Evolutionary conservation across 768 basidiomycete species (phyloP).

Genomic region (Rhodotorula diobovata): DNA sequence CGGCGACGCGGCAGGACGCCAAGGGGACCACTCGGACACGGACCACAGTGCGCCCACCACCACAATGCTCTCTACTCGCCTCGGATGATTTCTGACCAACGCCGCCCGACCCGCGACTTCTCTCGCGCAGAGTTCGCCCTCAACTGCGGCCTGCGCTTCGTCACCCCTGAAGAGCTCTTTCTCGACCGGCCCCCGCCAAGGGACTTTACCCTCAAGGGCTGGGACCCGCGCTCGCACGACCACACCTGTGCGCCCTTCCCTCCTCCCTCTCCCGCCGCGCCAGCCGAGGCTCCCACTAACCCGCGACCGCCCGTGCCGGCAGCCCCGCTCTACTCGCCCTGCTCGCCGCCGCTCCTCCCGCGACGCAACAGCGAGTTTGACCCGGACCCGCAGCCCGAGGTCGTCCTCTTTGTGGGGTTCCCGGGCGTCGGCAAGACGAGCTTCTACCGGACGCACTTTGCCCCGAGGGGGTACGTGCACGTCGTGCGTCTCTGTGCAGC

Average conservation of each 20-base stretch:
- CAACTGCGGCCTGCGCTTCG: conserved; percentile 38
- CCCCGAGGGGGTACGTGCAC: conserved; percentile 64
- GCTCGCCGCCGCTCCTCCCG: conserved; percentile 50
- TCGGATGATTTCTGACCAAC: not conserved
- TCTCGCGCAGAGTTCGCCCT: conserved; percentile 34
- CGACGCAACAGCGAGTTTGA: conserved; percentile 13
- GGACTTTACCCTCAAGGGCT: conserved; percentile 11
- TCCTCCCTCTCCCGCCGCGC: not conserved
- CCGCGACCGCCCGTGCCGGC: not conserved
- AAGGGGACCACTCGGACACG: conserved; percentile 30
- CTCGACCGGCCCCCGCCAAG: not conserved
- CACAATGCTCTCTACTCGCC: not conserved
- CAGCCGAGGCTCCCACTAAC: not conserved
- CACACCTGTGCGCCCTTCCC: conserved; percentile 14
- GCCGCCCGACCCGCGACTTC: too few species aligned
- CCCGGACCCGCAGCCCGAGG: conserved; percentile 43
- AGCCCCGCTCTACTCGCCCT: conserved; percentile 57
- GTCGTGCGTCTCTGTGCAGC: conserved; percentile 47
- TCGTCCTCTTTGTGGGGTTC: conserved; percentile 61
- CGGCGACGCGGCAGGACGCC: conserved; percentile 50
- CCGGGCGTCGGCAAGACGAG: conserved; percentile 74
- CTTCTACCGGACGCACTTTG: conserved; percentile 69
- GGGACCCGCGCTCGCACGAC: conserved; percentile 14
- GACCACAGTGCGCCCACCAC: conserved; percentile 32
- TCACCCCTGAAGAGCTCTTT: conserved; percentile 43